Base-by-base conservation (phyloP, 345 rosid genomes). In the Heritiera littoralis region DNA sequence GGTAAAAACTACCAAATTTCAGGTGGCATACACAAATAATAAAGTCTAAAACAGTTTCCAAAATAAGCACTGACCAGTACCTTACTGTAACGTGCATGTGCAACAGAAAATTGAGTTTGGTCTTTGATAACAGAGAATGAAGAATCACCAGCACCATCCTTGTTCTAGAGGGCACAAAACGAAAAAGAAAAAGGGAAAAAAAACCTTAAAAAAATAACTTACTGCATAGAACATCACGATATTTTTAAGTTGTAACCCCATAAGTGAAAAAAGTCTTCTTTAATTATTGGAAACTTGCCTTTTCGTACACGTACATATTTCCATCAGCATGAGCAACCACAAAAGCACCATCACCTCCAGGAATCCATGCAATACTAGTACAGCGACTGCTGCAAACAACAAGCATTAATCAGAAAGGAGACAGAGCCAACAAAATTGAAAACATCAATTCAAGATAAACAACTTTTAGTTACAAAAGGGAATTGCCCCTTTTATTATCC, bases 241-340 rank as follows among this genome's bases (percentile, higher is more conserved):
- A 68, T 12, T 11, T 48, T 7, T 41, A 79, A 51, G 12, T 78
- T 75, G 28, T 43, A 75, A 41, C 30, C 12, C 56, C 59, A 46
- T 51, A 38, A 76, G 72, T 54, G 11, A 76, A 78, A 61, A 46
- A 15, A 12, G 15, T 41, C 66, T 56, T 52, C 58, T 71, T 73
- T n/a, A 61, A 38, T 28, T 45, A 77, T 81, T 38, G 43, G 82
- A 80, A 32, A 85, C 97, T 90, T 90, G 90, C 99, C 98, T 97
- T 97, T 78, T 97, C 99, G 83, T 93, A 97, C 79, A 92, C 93
- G 28, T 89, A 97, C 83, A 94, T 84, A 83, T 93, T 97, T 55
- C 99, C 99, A 92, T 97, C 99, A 41, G 96, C 88, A 83, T 97
- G 99, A 81, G 98, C 98, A 83, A 94, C 98, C 79, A 90, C 88